A percentile compares a stretch with the other conserved stretches of the same genome.
phyloP scores from a whole-genome alignment of 1,139 yeast genomes.

The Fermentozyma sake region DNA sequence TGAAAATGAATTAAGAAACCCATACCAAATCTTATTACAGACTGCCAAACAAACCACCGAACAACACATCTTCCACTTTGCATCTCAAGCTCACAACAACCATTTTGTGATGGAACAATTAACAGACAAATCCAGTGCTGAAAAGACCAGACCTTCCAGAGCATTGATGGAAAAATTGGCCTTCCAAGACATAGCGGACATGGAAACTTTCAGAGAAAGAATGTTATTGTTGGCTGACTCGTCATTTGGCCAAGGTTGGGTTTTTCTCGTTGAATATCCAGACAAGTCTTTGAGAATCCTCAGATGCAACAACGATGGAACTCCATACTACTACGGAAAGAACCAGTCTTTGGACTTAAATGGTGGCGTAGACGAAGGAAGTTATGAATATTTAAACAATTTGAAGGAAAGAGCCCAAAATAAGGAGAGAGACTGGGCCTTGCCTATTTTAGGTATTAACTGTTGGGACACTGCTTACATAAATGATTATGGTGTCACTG shows the following conservation, averaged over 20 bases:
- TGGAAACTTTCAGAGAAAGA: conserved; percentile 52
- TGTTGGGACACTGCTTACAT: conserved; percentile 88
- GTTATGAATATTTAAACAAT: conserved; percentile 43
- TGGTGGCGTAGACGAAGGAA: conserved; percentile 57
- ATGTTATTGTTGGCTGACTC: conserved; percentile 54
- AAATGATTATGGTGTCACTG: conserved; percentile 76
- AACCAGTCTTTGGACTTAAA: conserved; percentile 75
- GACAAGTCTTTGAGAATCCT: conserved; percentile 63
- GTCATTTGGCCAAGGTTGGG: conserved; percentile 76
- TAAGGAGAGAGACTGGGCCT: conserved; percentile 57
- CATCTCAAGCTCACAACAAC: conserved; percentile 90
- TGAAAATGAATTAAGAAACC: conserved; percentile 69
- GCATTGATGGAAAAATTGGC: conserved; percentile 40
- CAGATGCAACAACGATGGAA: conserved; percentile 78
- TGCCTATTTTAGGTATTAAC: conserved; percentile 77
- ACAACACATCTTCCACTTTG: conserved; percentile 75
- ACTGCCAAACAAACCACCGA: conserved; percentile 68
- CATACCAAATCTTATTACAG: conserved; percentile 71
- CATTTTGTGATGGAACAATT: conserved; percentile 82
- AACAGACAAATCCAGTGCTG: conserved; percentile 26
- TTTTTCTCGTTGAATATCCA: conserved; percentile 73
- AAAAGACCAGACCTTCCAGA: conserved; percentile 44
- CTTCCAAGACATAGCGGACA: conserved; percentile 31
- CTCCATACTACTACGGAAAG: conserved; percentile 79
- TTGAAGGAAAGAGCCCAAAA: conserved; percentile 42